Base-by-base conservation (phyloP, 163 green algal genomes). In the Coccomyxa subellipsoidea region DNA sequence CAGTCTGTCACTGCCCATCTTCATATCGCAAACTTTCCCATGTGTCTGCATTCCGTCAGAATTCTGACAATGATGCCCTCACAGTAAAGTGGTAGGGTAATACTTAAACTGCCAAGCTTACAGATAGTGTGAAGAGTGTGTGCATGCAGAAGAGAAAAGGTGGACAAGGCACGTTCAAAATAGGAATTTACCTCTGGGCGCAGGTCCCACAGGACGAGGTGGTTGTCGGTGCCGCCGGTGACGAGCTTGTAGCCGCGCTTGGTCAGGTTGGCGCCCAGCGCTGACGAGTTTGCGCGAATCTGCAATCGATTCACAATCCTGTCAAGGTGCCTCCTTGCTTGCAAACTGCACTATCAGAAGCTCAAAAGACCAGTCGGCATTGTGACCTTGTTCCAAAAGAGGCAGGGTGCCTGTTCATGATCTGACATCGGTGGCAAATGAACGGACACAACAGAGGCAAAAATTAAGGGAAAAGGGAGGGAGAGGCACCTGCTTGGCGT, bases 141-240 rank as follows among this genome's bases (percentile, higher is more conserved):
- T n/a, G n/a, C n/a, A n/a, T n/a, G n/a, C n/a, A n/a, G n/a, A n/a
- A n/a, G n/a, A n/a, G n/a, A n/a, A n/a, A n/a, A n/a, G n/a, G n/a
- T n/a, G n/a, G n/a, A n/a, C n/a, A n/a, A n/a, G n/a, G n/a, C n/a
- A n/a, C n/a, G n/a, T n/a, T n/a, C n/a, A n/a, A 73, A n/a, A n/a
- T 0, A 73, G n/a, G 31, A 53, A 23, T 53, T 10, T 75, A 84
- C 84, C 84, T 89, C 83, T 7, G 92, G 92, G 36, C 96, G 92
- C 82, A 99, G 88, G 90, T 99, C 96, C 96, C 95, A 99, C 70
- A 99, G 91, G 80, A 99, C 87, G 72, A 99, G 90, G 86, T 99
- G 96, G 94, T 99, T 99, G 85, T 99, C 96, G 12, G 95, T 99
- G 83, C 97, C 97, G 54, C 90, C 95, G 0, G 97, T 98, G 12